A percentile compares a stretch with the other conserved stretches of the same genome.
Evolutionary conservation across 495 filamentous ascomycete species (phyloP).

Genomic region (Lepidopterella palustris): DNA sequence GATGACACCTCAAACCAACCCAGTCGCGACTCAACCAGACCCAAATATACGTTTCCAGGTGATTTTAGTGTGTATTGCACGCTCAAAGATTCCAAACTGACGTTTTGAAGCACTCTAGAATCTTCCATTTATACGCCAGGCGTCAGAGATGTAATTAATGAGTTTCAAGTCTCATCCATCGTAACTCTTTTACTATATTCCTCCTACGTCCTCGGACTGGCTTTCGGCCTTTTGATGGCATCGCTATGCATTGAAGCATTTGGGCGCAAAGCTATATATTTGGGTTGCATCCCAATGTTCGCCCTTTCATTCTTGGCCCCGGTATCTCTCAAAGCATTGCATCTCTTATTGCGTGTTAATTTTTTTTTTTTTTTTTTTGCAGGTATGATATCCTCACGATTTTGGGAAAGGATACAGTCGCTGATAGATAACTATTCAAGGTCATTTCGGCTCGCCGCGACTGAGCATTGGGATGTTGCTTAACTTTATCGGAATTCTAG

Average conservation of each 20-base stretch:
- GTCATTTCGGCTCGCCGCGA: neutral
- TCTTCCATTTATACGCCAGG: neutral
- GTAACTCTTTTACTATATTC: neutral
- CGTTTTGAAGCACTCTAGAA: neutral
- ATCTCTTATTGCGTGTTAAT: neutral
- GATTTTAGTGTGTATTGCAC: neutral
- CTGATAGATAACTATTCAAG: neutral
- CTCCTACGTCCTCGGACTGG: neutral
- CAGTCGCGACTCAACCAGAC: too few relatives aligned
- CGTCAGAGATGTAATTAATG: neutral
- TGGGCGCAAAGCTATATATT: neutral
- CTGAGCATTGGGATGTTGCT: neutral
- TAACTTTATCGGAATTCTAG: neutral
- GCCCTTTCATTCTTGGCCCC: neutral
- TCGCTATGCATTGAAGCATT: neutral
- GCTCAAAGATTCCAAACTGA: neutral
- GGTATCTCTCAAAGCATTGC: neutral
- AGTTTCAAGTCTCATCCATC: neutral
- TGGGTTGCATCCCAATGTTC: neutral
- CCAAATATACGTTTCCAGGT: neutral
- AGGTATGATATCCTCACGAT: neutral
- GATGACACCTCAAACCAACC: too few relatives aligned
- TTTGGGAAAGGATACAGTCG: neutral
- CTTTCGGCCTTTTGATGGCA: neutral
- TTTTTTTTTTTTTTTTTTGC: neutral